phyloP scores from a whole-genome alignment of 352 stramenopile species.

The Phytophthora pisi region DNA sequence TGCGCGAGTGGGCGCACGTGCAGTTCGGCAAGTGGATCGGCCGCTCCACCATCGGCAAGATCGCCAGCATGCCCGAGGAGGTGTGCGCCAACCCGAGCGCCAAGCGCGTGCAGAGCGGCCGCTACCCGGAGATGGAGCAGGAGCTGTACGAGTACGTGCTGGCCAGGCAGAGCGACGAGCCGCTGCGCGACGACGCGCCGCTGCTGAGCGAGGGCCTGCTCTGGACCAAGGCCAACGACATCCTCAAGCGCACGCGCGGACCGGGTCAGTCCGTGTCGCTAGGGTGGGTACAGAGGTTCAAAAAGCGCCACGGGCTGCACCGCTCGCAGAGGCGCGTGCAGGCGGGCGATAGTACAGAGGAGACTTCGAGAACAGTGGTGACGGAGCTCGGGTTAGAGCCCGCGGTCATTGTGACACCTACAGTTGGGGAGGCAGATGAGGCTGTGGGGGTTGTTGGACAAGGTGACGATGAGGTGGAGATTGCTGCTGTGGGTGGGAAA shows the following conservation, averaged over 20 bases:
- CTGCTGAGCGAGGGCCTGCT: constrained; percentile 33
- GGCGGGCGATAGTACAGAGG: not conserved
- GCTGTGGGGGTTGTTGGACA: too few species aligned
- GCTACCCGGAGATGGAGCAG: constrained; percentile 45
- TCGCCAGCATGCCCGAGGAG: constrained; percentile 36
- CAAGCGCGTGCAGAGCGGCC: constrained; percentile 40
- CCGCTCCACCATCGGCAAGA: constrained; percentile 48
- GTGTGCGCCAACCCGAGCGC: constrained; percentile 33
- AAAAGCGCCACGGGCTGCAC: constrained; percentile 44
- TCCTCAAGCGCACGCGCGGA: constrained; percentile 29
- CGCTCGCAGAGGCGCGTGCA: constrained; percentile 17
- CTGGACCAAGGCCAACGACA: constrained; percentile 47
- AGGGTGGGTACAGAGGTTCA: constrained; percentile 46
- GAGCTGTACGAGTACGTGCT: constrained; percentile 31
- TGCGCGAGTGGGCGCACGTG: constrained; percentile 40
- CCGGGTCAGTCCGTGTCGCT: constrained; percentile 32
- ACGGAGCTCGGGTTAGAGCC: not conserved
- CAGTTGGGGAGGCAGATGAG: not conserved
- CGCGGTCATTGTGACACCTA: not conserved
- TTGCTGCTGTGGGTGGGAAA: not conserved
- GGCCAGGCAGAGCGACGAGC: constrained; percentile 6
- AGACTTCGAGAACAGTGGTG: not conserved
- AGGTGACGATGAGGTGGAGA: not conserved
- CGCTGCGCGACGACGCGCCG: constrained; percentile 5
- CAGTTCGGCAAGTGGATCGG: constrained; percentile 44